These are phyloP conservation scores for Polyplosphaeria fusca DNA, from an alignment of 495 filamentous ascomycete genomes.

Conservation along the genomic window DNA sequence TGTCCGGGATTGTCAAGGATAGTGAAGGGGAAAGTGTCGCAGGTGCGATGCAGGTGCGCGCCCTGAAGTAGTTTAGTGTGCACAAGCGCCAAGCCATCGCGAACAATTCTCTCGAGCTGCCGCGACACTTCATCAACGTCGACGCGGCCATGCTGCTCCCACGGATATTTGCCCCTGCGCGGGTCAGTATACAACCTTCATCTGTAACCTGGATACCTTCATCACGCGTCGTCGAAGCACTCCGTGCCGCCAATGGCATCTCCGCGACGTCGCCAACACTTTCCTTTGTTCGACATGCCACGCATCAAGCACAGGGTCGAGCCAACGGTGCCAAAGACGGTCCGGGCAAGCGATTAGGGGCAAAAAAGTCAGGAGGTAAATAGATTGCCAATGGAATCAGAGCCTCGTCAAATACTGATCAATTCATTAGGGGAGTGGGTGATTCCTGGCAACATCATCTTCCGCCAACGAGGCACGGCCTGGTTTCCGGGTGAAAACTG, in stretches of 20 bases:
- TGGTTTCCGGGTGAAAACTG: conserved; percentile 96
- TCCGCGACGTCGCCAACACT: conserved; percentile 28
- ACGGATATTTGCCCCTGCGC: conserved; percentile 30
- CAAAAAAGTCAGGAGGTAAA: conserved; percentile 81
- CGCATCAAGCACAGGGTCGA: conserved; percentile 81
- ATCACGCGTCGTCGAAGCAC: conserved; percentile 15
- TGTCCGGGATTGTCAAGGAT: too few species aligned
- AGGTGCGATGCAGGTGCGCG: too few species aligned
- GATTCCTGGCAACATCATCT: conserved; percentile 93
- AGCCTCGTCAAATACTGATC: neutral
- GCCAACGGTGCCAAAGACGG: conserved; percentile 82
- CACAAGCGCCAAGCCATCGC: conserved; percentile 14
- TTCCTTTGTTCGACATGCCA: conserved; percentile 62
- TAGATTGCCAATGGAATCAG: neutral
- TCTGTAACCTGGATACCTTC: conserved; percentile 3
- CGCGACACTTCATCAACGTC: neutral
- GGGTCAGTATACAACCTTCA: conserved; percentile 13
- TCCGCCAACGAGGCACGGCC: conserved; percentile 87
- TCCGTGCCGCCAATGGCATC: conserved; percentile 28
- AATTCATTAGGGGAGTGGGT: conserved; percentile 71
- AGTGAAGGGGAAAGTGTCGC: too few species aligned
- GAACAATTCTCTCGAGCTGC: conserved; percentile 6
- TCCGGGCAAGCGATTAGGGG: conserved; percentile 87
- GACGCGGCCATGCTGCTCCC: conserved; percentile 35
- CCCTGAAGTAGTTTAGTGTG: neutral